Conservation (phyloP, 2,329 filamentous ascomycete species). For the Venturia oleaginea region DNA sequence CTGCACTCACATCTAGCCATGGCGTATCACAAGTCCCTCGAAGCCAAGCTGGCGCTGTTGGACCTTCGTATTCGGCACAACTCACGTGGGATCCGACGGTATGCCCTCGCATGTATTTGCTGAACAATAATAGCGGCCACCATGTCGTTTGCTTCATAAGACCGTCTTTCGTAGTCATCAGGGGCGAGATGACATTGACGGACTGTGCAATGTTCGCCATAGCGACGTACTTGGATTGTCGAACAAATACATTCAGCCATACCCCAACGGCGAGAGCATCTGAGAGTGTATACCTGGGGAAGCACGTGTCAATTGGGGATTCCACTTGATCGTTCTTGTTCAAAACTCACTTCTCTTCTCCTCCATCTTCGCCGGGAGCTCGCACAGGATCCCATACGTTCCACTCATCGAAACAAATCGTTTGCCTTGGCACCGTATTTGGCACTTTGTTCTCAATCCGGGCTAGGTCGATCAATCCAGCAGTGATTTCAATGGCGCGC, state of each 20-base stretch:
- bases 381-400: constrained; percentile 71
- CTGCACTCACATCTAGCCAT: constrained; percentile 60
- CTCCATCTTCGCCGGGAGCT: constrained; percentile 61
- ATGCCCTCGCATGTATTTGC: constrained; percentile 63
- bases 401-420: constrained; percentile 79
- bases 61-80: constrained; percentile 54
- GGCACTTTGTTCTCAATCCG: constrained; percentile 59
- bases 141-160: constrained; percentile 64
- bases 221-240: constrained; percentile 60
- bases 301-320: not conserved
- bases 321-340: not conserved
- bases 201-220: constrained; percentile 74
- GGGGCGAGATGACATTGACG: constrained; percentile 68
- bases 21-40: constrained; percentile 57
- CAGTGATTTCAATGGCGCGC: constrained; percentile 62
- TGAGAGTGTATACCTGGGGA: constrained; percentile 51
- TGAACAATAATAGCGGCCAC: constrained; percentile 65
- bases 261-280: constrained; percentile 67
- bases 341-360: constrained; percentile 51
- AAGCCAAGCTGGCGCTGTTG: constrained; percentile 58
- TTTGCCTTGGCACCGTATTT: constrained; percentile 49
- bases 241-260: constrained; percentile 68
- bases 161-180: constrained; percentile 60
- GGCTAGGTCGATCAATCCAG: constrained; percentile 62
- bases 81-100: constrained; percentile 58